These are phyloP conservation scores for Backusella australiensis DNA, from an alignment of 192 early-diverging fungal species.

Conservation along the genomic window DNA sequence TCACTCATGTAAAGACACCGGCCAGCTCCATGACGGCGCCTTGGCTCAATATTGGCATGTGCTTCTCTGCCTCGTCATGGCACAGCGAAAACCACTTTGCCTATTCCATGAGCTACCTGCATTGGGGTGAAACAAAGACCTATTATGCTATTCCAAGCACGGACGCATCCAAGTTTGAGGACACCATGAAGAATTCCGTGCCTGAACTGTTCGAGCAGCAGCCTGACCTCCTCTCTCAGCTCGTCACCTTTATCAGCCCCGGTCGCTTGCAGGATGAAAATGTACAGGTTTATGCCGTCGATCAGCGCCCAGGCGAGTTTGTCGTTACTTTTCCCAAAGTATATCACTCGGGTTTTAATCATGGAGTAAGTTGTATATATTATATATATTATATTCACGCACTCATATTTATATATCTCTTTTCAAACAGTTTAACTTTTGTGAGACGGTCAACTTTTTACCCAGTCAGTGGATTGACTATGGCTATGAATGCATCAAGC, in stretches of 20 bases:
- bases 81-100: conserved; percentile 97
- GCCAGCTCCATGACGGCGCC: conserved; percentile 97
- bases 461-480: conserved; percentile 86
- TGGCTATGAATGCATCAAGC: conserved; percentile 74
- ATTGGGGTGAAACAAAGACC: conserved; percentile 95
- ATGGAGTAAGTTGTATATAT: conserved; percentile 64
- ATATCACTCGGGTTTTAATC: conserved; percentile 97
- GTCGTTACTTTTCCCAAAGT: conserved; percentile 92
- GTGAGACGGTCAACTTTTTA: conserved; percentile 97
- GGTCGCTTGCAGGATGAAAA: conserved; percentile 62
- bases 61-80: conserved; percentile 95
- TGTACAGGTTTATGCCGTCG: conserved; percentile 72
- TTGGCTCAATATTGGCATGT: conserved; percentile 96
- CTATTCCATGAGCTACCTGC: conserved; percentile 95
- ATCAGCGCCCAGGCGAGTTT: conserved; percentile 93
- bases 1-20: conserved; percentile 85
- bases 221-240: conserved; percentile 90
- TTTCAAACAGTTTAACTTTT: conserved; percentile 71
- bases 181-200: conserved; percentile 71
- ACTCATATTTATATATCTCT: not conserved
- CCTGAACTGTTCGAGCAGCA: conserved; percentile 89
- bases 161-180: conserved; percentile 80
- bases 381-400: not conserved
- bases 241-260: conserved; percentile 90
- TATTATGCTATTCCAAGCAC: conserved; percentile 94